Base-by-base conservation (phyloP, 805 yeast species). In the Spencermartinsiella europaea region DNA sequence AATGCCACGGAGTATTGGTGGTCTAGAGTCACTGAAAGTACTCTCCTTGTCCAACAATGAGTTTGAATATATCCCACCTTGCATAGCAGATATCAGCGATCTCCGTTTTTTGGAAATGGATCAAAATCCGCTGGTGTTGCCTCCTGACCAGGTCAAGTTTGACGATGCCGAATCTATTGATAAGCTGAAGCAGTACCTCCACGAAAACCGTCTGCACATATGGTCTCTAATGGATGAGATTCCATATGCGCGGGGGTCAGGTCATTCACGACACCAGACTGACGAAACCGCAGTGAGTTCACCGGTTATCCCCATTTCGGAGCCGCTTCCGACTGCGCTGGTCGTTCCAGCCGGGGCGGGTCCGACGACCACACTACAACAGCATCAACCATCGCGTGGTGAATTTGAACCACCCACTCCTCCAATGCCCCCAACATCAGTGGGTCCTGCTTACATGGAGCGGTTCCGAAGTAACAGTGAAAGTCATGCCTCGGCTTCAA, bases 11-110 rank as follows among this genome's bases (percentile, higher is more conserved):
- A 54, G 57, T 10, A 65, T 84, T 52, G 61, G 62, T 14, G 63
- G 65, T 39, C 53, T 66, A 16, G 47, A 42, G 40, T 67, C 68
- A 48, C 66, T 83, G 51, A 75, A 74, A 54, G 80, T 80, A 2
- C 63, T 85, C n/a, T 79, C 83, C 16, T 64, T 85, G 42, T 77
- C 77, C 51, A 72, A 75, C 47, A 85, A 85, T 62, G 66, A 66
- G 27, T 69, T 85, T 50, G 70, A 75, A 49, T 73, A 71, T 36
- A 64, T 85, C 22, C 80, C 83, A 1, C 73, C 77, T 1, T 63
- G 68, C 4, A 59, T 85, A 7, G 71, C 76, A 1, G 77, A 75
- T 34, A 60, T 85, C 50, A 64, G 68, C 2, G 72, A 69, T 46
- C 67, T 85, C 33, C 73, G 74, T 47, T 74, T 81, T 36, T 66